phyloP scores from a whole-genome alignment of 75 land plant species.

The Selaginella tamariscina region DNA sequence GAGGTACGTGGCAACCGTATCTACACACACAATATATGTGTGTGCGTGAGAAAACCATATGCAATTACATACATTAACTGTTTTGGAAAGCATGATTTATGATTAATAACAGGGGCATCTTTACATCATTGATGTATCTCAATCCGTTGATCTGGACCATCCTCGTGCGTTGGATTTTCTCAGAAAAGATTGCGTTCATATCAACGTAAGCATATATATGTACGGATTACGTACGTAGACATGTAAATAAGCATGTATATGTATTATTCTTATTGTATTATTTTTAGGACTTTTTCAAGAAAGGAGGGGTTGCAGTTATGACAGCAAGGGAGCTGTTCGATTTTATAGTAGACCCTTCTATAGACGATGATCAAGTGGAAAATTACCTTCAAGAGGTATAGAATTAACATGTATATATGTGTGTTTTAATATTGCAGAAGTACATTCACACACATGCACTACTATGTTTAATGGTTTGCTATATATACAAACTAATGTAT shows the following conservation, averaged over 20 bases:
- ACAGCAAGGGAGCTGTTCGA: constrained; percentile 80
- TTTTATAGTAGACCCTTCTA: constrained; percentile 74
- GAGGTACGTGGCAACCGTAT: constrained; percentile 69
- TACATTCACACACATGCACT: too few relatives aligned
- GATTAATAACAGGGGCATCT: constrained; percentile 59
- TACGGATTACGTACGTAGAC: too few relatives aligned
- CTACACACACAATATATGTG: too few relatives aligned
- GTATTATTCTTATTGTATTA: background rate
- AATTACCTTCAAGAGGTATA: constrained; percentile 81
- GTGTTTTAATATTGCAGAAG: too few relatives aligned
- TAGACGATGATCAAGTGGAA: constrained; percentile 61
- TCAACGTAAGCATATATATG: constrained; percentile 46
- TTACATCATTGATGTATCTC: constrained; percentile 92
- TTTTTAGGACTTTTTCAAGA: constrained; percentile 77
- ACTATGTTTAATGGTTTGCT: too few relatives aligned
- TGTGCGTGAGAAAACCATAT: background rate
- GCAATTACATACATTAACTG: background rate
- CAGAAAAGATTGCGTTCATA: constrained; percentile 75
- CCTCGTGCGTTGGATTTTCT: constrained; percentile 84
- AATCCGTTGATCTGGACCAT: constrained; percentile 92
- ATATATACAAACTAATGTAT: too few relatives aligned
- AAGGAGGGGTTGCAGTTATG: constrained; percentile 87
- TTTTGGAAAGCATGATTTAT: background rate
- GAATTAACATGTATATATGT: too few relatives aligned
- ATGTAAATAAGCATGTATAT: background rate